phyloP scores from a whole-genome alignment of 1,284 basidiomycete species.

The Leccinum variabile region DNA sequence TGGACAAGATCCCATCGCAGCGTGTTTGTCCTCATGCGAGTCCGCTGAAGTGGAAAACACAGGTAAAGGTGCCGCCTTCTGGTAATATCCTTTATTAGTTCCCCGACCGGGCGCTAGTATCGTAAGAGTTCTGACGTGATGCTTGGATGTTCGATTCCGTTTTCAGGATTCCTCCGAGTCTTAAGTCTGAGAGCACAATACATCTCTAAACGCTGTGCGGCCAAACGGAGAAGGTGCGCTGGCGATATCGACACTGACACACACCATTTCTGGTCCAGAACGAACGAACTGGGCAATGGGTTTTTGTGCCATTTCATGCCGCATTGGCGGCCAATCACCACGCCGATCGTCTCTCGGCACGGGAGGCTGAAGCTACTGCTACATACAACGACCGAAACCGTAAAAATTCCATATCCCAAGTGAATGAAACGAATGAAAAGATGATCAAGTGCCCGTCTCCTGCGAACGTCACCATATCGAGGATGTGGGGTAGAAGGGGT shows the following conservation, averaged over 20 bases:
- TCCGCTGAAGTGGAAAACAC: conserved; percentile 3
- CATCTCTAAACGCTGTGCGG: conserved; percentile 14
- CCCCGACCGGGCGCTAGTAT: not conserved
- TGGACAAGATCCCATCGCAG: conserved; percentile 8
- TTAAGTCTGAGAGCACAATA: not conserved
- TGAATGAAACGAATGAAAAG: not conserved
- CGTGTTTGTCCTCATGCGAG: conserved; percentile 9
- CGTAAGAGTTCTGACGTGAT: not conserved
- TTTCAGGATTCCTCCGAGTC: conserved; percentile 2
- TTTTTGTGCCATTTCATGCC: not conserved
- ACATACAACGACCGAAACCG: not conserved
- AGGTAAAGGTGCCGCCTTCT: not conserved
- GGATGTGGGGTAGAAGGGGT: conserved; percentile 16
- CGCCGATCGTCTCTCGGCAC: not conserved
- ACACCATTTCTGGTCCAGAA: conserved; percentile 10
- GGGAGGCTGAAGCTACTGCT: not conserved
- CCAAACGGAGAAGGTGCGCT: conserved; percentile 5
- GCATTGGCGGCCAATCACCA: not conserved
- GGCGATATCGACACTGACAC: conserved; percentile 4
- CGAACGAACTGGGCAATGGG: conserved; percentile 11
- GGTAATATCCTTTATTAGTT: not conserved
- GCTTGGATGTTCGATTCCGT: conserved; percentile 6
- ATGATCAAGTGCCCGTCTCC: not conserved
- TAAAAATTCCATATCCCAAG: not conserved
- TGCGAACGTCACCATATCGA: conserved; percentile 7